Evolutionary conservation across 257 asterid genomes (phyloP).

Genomic region (Scutellaria minor): DNA sequence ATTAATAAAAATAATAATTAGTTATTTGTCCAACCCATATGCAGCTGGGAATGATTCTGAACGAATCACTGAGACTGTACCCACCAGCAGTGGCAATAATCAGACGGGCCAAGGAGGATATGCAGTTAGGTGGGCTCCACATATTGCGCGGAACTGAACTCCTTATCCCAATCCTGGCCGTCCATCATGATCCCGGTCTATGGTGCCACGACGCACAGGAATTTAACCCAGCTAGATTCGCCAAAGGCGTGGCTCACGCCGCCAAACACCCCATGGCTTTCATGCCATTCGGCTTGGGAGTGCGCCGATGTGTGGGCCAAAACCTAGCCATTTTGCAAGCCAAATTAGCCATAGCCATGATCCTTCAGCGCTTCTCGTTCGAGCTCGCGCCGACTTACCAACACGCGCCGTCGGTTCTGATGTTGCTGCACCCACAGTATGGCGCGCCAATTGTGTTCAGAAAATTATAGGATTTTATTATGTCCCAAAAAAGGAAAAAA

Average conservation of each 20-base stretch:
- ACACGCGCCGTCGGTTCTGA: conserved; percentile 73
- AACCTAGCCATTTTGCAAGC: conserved; percentile 83
- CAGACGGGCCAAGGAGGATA: conserved; percentile 62
- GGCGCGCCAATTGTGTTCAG: conserved; percentile 88
- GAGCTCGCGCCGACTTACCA: conserved; percentile 67
- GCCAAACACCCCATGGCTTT: conserved; percentile 78
- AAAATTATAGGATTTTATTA: conserved; percentile 49
- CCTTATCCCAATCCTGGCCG: conserved; percentile 80
- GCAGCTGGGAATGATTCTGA: conserved; percentile 84
- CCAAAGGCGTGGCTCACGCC: conserved; percentile 68
- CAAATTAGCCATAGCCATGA: conserved; percentile 71
- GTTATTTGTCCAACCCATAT: conserved; percentile 33
- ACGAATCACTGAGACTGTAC: conserved; percentile 81
- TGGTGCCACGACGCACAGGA: conserved; percentile 87
- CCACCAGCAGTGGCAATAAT: conserved; percentile 87
- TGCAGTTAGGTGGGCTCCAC: conserved; percentile 59
- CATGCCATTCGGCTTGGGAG: conserved; percentile 86
- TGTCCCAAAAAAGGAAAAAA: not conserved
- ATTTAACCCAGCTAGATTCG: conserved; percentile 81
- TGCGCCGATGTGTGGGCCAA: conserved; percentile 88
- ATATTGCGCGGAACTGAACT: conserved; percentile 69
- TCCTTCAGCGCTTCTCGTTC: conserved; percentile 71
- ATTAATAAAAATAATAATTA: not conserved
- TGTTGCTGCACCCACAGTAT: conserved; percentile 74
- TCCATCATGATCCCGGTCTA: conserved; percentile 73